phyloP scores from a whole-genome alignment of 768 basidiomycete species.

The Mycena floridula region DNA sequence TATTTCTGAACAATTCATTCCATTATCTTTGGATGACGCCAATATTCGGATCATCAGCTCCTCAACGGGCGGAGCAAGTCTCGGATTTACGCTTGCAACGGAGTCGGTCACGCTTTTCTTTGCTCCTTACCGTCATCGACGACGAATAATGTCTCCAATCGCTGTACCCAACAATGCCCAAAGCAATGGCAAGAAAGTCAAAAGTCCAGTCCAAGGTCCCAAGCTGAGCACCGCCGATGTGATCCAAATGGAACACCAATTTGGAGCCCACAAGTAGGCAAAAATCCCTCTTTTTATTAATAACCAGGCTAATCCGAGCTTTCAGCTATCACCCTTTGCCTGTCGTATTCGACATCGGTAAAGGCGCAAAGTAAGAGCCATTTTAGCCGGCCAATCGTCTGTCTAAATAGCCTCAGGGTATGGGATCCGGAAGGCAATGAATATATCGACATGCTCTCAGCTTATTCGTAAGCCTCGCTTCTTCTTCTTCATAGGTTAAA shows the following conservation, averaged over 20 bases:
- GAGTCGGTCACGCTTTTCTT: background rate
- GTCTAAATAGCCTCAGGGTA: constrained; percentile 36
- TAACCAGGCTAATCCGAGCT: constrained; percentile 29
- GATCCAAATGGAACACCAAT: constrained; percentile 75
- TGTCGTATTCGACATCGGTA: constrained; percentile 86
- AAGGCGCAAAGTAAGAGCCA: constrained; percentile 75
- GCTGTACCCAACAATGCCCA: background rate
- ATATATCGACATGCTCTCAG: constrained; percentile 97
- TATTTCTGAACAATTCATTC: too few species aligned
- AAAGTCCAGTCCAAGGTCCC: background rate
- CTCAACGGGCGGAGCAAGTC: too few species aligned
- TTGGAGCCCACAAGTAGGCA: constrained; percentile 87
- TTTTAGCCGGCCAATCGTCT: background rate
- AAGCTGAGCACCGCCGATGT: constrained; percentile 57
- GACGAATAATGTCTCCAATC: background rate
- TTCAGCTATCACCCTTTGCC: constrained; percentile 93
- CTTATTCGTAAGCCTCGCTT: constrained; percentile 75
- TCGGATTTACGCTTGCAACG: too few species aligned
- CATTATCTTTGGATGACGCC: too few species aligned
- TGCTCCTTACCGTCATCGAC: background rate
- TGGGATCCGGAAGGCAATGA: constrained; percentile 95
- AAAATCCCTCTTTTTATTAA: constrained; percentile 2
- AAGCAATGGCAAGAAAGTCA: background rate
- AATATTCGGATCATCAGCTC: too few species aligned
- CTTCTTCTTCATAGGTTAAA: background rate